Conservation (phyloP, 345 rosid species). For the Psidium friedrichsthalianum region DNA sequence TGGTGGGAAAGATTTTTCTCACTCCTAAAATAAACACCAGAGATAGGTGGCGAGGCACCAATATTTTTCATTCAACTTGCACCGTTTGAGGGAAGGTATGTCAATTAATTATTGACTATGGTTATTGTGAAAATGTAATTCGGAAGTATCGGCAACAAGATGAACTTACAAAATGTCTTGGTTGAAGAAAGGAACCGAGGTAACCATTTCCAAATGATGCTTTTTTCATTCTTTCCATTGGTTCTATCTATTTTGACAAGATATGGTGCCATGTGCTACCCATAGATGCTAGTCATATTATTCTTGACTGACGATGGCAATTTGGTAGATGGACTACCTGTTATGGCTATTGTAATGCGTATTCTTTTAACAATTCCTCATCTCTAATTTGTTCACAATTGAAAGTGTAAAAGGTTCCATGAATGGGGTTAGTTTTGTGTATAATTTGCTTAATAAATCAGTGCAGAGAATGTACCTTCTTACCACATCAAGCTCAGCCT, state of each 20-base stretch:
- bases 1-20: too few species aligned
- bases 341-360: background rate
- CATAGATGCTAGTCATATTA: background rate
- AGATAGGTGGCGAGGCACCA: background rate
- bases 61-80: background rate
- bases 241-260: background rate
- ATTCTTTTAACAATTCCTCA: background rate
- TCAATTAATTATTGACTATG: background rate
- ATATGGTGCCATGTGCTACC: background rate
- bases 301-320: background rate
- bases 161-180: background rate
- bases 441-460: background rate
- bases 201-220: background rate
- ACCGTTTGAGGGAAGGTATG: background rate
- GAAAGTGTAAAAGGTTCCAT: background rate
- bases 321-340: background rate
- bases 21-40: too few species aligned
- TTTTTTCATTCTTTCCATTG: background rate
- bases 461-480: background rate
- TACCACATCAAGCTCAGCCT: background rate
- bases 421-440: background rate
- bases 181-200: background rate
- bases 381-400: background rate
- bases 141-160: too few species aligned
- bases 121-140: background rate